Conservation (phyloP, 2,329 filamentous ascomycete species). For the Pseudogymnoascus pannorum region DNA sequence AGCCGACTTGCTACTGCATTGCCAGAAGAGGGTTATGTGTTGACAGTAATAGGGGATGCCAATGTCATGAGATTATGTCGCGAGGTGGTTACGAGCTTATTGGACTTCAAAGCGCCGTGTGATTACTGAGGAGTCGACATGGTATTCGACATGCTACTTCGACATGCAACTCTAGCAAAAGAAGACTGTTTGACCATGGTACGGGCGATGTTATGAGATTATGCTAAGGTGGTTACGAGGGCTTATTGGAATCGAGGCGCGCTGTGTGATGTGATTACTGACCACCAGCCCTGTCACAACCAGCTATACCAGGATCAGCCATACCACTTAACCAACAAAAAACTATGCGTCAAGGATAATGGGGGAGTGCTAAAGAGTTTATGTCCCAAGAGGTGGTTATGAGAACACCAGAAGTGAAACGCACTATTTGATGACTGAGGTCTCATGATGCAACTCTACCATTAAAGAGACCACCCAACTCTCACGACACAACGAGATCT, state of each 20-base stretch:
- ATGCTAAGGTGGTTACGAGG: too few species aligned
- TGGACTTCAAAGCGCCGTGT: not conserved
- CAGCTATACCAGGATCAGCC: too few species aligned
- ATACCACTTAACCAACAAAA: too few species aligned
- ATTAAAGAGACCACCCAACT: not conserved
- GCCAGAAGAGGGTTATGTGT: not conserved
- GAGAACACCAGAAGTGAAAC: too few species aligned
- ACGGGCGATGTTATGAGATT: too few species aligned
- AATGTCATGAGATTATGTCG: not conserved
- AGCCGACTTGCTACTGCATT: not conserved
- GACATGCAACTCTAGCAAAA: not conserved
- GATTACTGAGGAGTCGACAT: not conserved
- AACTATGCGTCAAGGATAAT: too few species aligned
- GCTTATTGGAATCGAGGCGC: too few species aligned
- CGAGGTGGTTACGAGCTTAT: not conserved
- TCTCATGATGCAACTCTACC: not conserved
- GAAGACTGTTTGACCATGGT: not conserved
- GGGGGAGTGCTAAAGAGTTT: too few species aligned
- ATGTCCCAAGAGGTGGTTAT: too few species aligned
- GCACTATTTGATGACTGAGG: not conserved
- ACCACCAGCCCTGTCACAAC: too few species aligned
- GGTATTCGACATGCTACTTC: not conserved
- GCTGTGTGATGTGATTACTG: not conserved
- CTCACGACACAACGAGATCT: not conserved
- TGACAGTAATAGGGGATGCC: not conserved